Evolutionary conservation across 495 filamentous ascomycete genomes (phyloP).

Genomic region (Aspergillus bridgeri): DNA sequence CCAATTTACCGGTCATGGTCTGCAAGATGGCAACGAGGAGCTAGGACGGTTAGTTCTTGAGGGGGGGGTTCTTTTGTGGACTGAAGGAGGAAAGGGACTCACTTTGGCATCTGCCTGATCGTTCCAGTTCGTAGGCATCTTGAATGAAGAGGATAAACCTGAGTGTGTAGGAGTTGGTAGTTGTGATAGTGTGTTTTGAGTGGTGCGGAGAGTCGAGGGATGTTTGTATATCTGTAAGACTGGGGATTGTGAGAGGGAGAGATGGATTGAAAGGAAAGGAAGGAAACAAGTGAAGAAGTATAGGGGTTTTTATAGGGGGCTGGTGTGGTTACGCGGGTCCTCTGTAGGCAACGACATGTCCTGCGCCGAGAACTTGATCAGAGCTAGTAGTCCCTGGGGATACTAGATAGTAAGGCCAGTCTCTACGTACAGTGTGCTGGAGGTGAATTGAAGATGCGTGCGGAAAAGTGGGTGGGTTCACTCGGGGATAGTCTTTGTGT

Average conservation of each 20-base stretch:
- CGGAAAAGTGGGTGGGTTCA: neutral
- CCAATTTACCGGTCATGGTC: conserved; percentile 17
- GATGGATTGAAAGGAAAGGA: neutral
- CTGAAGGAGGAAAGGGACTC: neutral
- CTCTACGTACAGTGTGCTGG: neutral
- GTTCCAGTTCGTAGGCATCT: conserved; percentile 27
- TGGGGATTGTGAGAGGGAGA: neutral
- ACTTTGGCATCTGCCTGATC: conserved; percentile 26
- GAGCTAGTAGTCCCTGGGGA: too few species aligned
- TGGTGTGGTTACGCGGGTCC: too few species aligned
- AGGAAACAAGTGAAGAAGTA: neutral
- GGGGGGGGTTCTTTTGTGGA: neutral
- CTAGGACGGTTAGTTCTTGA: conserved; percentile 12
- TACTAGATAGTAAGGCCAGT: too few species aligned
- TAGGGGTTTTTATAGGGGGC: neutral
- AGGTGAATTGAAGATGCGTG: too few species aligned
- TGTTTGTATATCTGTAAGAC: neutral
- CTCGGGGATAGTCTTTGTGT: too few species aligned
- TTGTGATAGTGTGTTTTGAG: neutral
- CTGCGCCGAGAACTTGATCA: neutral
- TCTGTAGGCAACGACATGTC: too few species aligned
- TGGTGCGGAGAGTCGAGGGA: neutral
- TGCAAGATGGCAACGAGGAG: conserved; percentile 28
- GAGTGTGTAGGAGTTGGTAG: neutral
- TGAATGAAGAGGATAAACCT: neutral